Evolutionary conservation across 2,329 filamentous ascomycete species (phyloP), one percentile per base, ranked within the genome.

Genomic region (Colletotrichum plurivorum): DNA sequence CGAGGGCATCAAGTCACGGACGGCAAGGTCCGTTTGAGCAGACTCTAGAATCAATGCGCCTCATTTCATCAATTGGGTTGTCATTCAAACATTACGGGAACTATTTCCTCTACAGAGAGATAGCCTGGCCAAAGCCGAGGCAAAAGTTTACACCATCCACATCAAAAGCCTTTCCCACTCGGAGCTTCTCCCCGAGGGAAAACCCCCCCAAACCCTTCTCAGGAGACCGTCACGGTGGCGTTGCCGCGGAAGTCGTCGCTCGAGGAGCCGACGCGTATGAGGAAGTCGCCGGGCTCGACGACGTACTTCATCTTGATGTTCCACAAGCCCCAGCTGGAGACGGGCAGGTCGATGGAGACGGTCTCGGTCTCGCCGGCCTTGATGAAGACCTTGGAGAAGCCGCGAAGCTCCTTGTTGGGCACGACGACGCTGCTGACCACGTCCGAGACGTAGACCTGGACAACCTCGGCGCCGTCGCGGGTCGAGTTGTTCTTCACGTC

Each of bases 211-310:
- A 41, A 20, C 25, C 7, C 45, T 15, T 18, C 22, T 73, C 70
- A 81, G 52, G 53, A 71, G 16, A 90, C 87, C 6, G 84, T 87
- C 53, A 90, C 84, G 2, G 85, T 90, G 41, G 84, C 83, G 74
- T 88, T 90, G 0, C 81, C 82, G 71, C 84, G 84, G 63, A 91
- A 75, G 76, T 90, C 86, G 63, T 80, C 80, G 72, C 89, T 91
- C 25, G 85, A 87, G 61, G 82, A 84, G n/a, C 91, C 92, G 16
- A 91, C 86, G 63, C 85, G 82, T 10, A 93, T 81, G 5, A 84
- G 79, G 76, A 94, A 94, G 48, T 90, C 85, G 1, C 92, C 92
- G 3, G 87, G 87, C 83, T 94, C 92, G 45, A 94, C 91, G 25
- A 93, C 90, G 77, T 94, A 94, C 77, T 90, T 81, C 89, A 93